Base-by-base conservation (phyloP, 1,284 basidiomycete species). In the Ceratobasidium sp. region DNA sequence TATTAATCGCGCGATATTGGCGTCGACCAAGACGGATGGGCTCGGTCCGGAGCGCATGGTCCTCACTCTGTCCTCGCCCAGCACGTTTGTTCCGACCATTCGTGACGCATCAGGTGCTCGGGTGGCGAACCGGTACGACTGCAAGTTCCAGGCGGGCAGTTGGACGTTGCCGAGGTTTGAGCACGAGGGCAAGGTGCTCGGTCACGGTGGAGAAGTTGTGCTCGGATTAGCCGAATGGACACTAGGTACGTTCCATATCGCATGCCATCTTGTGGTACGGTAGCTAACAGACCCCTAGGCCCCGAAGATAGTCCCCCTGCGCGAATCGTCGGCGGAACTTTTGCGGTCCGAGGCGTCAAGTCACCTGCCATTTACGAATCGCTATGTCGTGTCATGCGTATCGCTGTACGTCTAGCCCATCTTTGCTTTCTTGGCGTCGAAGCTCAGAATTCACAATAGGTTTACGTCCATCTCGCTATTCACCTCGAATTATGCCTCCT, bases 401-500 rank as follows among this genome's bases (percentile, higher is more conserved):
- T 72, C 21, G 74, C 71, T 1, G 74, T 74, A 55, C 48, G 74
- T 69, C 57, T 9, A 18, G n/a, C 23, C 14, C 30, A 41, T 59
- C n/a, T 34, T 9, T 21, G 14, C 21, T 39, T 62, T 57, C 34
- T 30, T 23, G 23, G 30, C 34, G 34, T 46, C 2, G 30, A 41
- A 43, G 55, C 48, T 57, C 50, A 32, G 39, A 30, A 36, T n/a
- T 30, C 2, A 53, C n/a, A 10, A 62, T 78, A 85, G 0, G 79
- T 87, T n/a, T 90, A 86, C 77, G 77, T 84, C 16, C 85, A 88
- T 74, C 82, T 89, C 1, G 86, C 88, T 0, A 80, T 89, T 32
- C 75, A 88, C 3, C 84, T 91, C 23, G 89, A 91, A 76, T 88
- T 90, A 76, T 83, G 85, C 53, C 78, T 89, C 4, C 82, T 89